A percentile compares a stretch with the other conserved stretches of the same genome.
These are phyloP conservation scores for Priceomyces fermenticarens DNA, from an alignment of 805 yeast genomes.

Conservation along the genomic window DNA sequence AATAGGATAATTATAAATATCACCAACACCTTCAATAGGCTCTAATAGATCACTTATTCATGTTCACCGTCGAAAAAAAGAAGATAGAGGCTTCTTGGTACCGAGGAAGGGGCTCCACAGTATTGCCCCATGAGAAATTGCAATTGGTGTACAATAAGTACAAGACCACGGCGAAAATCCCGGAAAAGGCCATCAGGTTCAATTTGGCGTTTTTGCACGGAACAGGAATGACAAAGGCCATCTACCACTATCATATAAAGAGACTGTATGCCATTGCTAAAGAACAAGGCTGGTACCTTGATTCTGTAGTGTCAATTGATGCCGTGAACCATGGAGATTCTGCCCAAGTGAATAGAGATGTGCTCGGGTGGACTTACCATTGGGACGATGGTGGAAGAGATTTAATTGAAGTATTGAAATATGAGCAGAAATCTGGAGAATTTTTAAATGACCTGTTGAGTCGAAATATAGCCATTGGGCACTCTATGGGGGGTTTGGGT, in stretches of 20 bases:
- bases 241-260: conserved; percentile 59
- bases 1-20: no score
- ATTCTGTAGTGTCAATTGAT: conserved; percentile 53
- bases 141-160: conserved; percentile 49
- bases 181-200: conserved; percentile 21
- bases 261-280: conserved; percentile 35
- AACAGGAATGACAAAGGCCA: conserved; percentile 60
- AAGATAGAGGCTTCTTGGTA: conserved; percentile 30
- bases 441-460: conserved; percentile 29
- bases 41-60: no score
- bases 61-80: conserved; percentile 17
- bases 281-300: conserved; percentile 35
- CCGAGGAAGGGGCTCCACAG: conserved; percentile 39
- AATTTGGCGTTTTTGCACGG: conserved; percentile 61
- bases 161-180: conserved; percentile 15
- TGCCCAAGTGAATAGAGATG: conserved; percentile 49
- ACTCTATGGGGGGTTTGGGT: conserved; percentile 70
- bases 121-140: conserved; percentile 40
- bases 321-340: conserved; percentile 70
- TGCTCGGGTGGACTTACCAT: conserved; percentile 50
- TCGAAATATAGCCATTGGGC: conserved; percentile 57
- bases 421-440: conserved; percentile 37
- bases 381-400: conserved; percentile 76
- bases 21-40: no score
- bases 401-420: conserved; percentile 38